Evolutionary conservation across 805 yeast genomes (phyloP).

Genomic region (Grigorovia humatica): DNA sequence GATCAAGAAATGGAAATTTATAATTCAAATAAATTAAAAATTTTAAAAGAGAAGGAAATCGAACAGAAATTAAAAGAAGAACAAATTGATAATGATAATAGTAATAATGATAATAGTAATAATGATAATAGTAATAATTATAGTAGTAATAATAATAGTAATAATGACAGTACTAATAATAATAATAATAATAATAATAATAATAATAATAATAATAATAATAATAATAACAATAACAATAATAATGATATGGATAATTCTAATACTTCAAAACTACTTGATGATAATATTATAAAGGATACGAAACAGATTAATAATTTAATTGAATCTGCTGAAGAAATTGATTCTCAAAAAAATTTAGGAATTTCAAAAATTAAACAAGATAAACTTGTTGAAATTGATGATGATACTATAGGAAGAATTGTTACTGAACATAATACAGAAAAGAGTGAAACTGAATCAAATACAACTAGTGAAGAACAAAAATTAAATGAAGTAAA

Average conservation of each 20-base stretch:
- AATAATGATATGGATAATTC: slow-evolving; percentile 6
- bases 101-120: too few species aligned
- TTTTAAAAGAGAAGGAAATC: neutral
- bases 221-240: too few species aligned
- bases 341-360: neutral
- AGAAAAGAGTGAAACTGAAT: neutral
- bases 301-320: too few species aligned
- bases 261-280: neutral
- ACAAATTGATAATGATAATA: slow-evolving; percentile 4
- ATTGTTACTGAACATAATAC: too few species aligned
- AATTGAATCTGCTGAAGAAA: slow-evolving; percentile 1
- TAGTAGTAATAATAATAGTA: too few species aligned
- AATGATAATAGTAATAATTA: too few species aligned
- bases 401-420: neutral
- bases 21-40: slow-evolving; percentile 3
- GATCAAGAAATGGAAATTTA: slow-evolving; percentile 58
- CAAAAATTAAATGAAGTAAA: neutral
- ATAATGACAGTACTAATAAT: too few species aligned
- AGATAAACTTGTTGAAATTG: neutral
- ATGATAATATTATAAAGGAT: neutral
- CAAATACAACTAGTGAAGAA: neutral
- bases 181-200: too few species aligned
- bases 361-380: neutral
- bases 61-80: neutral
- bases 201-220: too few species aligned